phyloP scores from a whole-genome alignment of 1,284 basidiomycete genomes.

The Cutaneotrichosporon cavernicola region DNA sequence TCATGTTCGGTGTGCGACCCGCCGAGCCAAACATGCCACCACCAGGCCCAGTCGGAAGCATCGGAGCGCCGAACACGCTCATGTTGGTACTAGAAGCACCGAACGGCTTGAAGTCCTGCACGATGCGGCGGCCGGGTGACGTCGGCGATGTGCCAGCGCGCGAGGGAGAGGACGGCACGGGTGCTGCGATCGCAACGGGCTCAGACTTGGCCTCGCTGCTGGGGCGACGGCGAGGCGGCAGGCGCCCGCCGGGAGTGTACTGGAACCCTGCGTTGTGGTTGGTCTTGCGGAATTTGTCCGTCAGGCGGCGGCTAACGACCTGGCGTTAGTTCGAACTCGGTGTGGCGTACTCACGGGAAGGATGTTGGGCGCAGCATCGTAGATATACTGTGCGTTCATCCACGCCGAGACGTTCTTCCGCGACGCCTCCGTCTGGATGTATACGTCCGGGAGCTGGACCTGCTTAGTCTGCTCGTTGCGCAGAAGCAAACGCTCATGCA shows the following conservation, averaged over 20 bases:
- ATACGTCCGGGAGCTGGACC: constrained; percentile 94
- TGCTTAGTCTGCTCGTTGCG: constrained; percentile 97
- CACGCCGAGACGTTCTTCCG: constrained; percentile 88
- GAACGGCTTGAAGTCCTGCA: constrained; percentile 84
- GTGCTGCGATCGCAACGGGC: not conserved
- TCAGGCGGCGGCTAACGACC: constrained; percentile 89
- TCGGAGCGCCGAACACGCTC: constrained; percentile 54
- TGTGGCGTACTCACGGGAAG: constrained; percentile 63
- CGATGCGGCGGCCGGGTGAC: constrained; percentile 73
- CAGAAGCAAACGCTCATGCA: constrained; percentile 85
- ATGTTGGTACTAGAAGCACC: constrained; percentile 51
- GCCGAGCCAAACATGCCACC: constrained; percentile 52
- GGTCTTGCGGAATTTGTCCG: constrained; percentile 73
- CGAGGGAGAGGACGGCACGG: constrained; percentile 37
- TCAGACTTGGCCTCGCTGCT: constrained; percentile 8
- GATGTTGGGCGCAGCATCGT: constrained; percentile 73
- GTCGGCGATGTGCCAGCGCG: constrained; percentile 48
- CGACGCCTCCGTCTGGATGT: constrained; percentile 82
- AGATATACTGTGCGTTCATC: constrained; percentile 68
- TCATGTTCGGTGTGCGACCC: constrained; percentile 37
- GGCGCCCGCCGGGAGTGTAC: constrained; percentile 61
- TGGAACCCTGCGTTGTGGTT: constrained; percentile 40
- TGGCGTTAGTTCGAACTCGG: constrained; percentile 42
- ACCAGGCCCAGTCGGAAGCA: constrained; percentile 50
- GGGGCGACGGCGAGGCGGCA: constrained; percentile 56